Percentiles rank a stretch among this genome's conserved stretches.
phyloP scores from a whole-genome alignment of 2,329 filamentous ascomycete species.

The Hyphodiscus sp. region DNA sequence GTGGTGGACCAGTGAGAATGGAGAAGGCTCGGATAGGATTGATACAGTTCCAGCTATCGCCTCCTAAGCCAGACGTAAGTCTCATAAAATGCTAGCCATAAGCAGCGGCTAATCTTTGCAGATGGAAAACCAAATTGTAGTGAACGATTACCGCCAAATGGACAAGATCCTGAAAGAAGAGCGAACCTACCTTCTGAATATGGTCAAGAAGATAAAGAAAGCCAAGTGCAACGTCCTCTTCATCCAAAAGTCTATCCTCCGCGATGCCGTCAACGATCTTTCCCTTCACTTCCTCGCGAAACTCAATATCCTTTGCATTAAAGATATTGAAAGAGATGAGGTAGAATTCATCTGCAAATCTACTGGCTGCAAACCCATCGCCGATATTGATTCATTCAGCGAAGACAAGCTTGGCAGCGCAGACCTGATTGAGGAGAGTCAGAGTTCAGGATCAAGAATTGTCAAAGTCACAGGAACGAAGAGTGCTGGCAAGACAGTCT shows the following conservation, averaged over 20 bases:
- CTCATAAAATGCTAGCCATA: not conserved
- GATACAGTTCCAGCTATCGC: slow-evolving; percentile 97
- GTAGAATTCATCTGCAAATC: slow-evolving; percentile 99
- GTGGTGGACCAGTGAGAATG: slow-evolving; percentile 82
- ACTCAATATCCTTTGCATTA: slow-evolving; percentile 89
- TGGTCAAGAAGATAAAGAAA: slow-evolving; percentile 99
- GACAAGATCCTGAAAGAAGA: slow-evolving; percentile 99
- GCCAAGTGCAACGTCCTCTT: slow-evolving; percentile 98
- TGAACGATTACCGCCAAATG: slow-evolving; percentile 99
- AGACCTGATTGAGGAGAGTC: slow-evolving; percentile 88
- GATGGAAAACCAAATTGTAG: slow-evolving; percentile 99
- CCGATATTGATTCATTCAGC: slow-evolving; percentile 96
- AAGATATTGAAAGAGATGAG: slow-evolving; percentile 97
- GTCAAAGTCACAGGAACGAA: slow-evolving; percentile 94
- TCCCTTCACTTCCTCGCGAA: slow-evolving; percentile 97
- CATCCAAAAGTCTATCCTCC: slow-evolving; percentile 97
- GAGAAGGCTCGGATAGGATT: slow-evolving; percentile 96
- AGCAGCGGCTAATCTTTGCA: slow-evolving; percentile 31
- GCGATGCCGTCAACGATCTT: slow-evolving; percentile 95
- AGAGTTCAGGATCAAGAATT: slow-evolving; percentile 81
- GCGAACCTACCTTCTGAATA: slow-evolving; percentile 93
- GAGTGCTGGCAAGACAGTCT: slow-evolving; percentile 78
- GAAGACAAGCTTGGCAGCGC: slow-evolving; percentile 96
- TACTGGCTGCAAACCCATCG: slow-evolving; percentile 97
- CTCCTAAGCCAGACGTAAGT: slow-evolving; percentile 88